phyloP scores from a whole-genome alignment of 2,329 filamentous ascomycete species.

The Teratosphaeria destructans region DNA sequence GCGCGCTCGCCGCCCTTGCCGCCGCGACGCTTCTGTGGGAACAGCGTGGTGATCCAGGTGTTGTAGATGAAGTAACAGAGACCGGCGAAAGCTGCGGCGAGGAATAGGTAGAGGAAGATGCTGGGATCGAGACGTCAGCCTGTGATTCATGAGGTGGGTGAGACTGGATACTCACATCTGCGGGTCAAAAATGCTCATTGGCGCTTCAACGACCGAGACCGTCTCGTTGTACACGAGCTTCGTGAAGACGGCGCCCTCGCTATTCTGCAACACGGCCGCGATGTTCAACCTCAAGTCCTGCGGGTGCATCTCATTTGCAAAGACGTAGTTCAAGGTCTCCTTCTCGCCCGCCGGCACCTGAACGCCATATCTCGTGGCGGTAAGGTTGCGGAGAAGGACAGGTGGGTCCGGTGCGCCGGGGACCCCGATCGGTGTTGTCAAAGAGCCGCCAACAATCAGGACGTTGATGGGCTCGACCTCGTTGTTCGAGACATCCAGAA shows the following conservation, averaged over 20 bases:
- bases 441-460: slow-evolving; percentile 63
- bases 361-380: slow-evolving; percentile 61
- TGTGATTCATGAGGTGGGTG: neutral
- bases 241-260: slow-evolving; percentile 61
- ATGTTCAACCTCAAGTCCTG: slow-evolving; percentile 76
- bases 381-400: slow-evolving; percentile 72
- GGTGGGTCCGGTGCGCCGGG: slow-evolving; percentile 42
- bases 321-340: slow-evolving; percentile 69
- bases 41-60: slow-evolving; percentile 92
- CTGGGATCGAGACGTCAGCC: slow-evolving; percentile 37
- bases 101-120: slow-evolving; percentile 94
- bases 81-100: slow-evolving; percentile 65
- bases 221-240: slow-evolving; percentile 70
- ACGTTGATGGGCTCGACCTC: slow-evolving; percentile 68
- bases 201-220: slow-evolving; percentile 79
- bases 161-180: slow-evolving; percentile 3
- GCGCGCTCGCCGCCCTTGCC: slow-evolving; percentile 56
- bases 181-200: slow-evolving; percentile 33
- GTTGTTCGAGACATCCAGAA: slow-evolving; percentile 75
- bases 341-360: slow-evolving; percentile 66
- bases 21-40: slow-evolving; percentile 65
- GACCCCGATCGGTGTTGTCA: slow-evolving; percentile 48
- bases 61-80: slow-evolving; percentile 95
- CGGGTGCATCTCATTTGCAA: slow-evolving; percentile 84
- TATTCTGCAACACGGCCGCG: slow-evolving; percentile 59